These are phyloP conservation scores for Rhododendron griersonianum DNA, from an alignment of 148 eudicot genomes.

Conservation along the genomic window DNA sequence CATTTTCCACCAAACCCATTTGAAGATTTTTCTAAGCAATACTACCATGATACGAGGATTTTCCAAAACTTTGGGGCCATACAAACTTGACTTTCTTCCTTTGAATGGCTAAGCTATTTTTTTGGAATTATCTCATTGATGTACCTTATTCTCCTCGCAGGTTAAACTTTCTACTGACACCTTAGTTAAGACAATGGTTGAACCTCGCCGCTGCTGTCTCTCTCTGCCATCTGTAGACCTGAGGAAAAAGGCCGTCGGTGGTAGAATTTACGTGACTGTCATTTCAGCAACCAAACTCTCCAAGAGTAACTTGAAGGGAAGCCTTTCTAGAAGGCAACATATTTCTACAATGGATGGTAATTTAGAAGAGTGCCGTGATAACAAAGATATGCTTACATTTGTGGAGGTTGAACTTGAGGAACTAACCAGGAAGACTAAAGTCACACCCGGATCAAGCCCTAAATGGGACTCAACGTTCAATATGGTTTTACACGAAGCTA, in stretches of 20 bases:
- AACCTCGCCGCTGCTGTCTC: slow-evolving; percentile 87
- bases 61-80: background rate
- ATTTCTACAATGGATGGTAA: slow-evolving; percentile 22
- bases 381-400: slow-evolving; percentile 66
- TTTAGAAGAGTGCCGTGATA: slow-evolving; percentile 29
- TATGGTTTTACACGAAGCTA: slow-evolving; percentile 76
- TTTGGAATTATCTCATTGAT: background rate
- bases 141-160: slow-evolving; percentile 30
- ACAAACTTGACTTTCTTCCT: background rate
- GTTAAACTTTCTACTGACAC: slow-evolving; percentile 74
- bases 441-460: slow-evolving; percentile 62
- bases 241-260: slow-evolving; percentile 79
- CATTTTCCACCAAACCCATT: background rate
- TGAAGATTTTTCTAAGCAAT: background rate
- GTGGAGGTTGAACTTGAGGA: slow-evolving; percentile 94
- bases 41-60: background rate
- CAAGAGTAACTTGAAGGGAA: slow-evolving; percentile 43
- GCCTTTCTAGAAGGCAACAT: slow-evolving; percentile 45
- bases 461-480: slow-evolving; percentile 81
- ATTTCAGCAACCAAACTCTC: slow-evolving; percentile 59
- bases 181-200: slow-evolving; percentile 86
- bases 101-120: background rate
- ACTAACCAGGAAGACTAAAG: slow-evolving; percentile 71
- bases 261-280: slow-evolving; percentile 73
- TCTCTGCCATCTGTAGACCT: slow-evolving; percentile 68